Base-by-base conservation (phyloP, 148 eudicot genomes). In the Polygonum maritimum region DNA sequence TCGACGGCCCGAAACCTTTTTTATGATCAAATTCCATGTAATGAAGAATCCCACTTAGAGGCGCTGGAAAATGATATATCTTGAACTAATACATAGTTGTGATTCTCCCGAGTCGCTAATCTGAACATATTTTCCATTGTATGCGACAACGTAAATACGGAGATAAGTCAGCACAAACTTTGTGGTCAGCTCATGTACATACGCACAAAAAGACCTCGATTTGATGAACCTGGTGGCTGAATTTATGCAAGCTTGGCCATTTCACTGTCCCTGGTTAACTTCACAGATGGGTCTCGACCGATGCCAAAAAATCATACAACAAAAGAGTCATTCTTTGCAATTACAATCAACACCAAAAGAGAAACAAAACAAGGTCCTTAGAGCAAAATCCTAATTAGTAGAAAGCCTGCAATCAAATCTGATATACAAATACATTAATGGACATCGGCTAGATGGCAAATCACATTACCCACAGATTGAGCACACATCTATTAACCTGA, bases 101-200 rank as follows among this genome's bases (percentile, higher is more conserved):
- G n/a, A n/a, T n/a, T n/a, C n/a, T n/a, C n/a, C n/a, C n/a, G 31
- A 22, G 22, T 3, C 2, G 44, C 26, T 16, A 15, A 52, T 18
- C 7, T 7, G 41, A 13, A 49, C 11, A 31, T 49, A 16, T 16
- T 19, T 69, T 12, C 21, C 69, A 10, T 71, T 80, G 65, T 83
- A 96, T 98, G 95, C 70, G 99, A 96, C 80, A 98, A 96, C 65
- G 78, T 60, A 84, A 54, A 78, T 85, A 82, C 41, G 98, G 98
- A 63, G 95, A 92, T 78, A 92, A 79, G 71, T 91, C 99, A 14
- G 83, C 90, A 9, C 89, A 89, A 39, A 76, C 80, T 70, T 74
- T 92, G 85, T 82, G 78, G 80, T 78, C 83, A 82, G 88, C 97
- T 26, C 21, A n/a, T 39, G 16, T 7, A 15, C 2, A 6, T 22